phyloP scores from a whole-genome alignment of 306 rosid genomes.

The Notholithocarpus densiflorus region DNA sequence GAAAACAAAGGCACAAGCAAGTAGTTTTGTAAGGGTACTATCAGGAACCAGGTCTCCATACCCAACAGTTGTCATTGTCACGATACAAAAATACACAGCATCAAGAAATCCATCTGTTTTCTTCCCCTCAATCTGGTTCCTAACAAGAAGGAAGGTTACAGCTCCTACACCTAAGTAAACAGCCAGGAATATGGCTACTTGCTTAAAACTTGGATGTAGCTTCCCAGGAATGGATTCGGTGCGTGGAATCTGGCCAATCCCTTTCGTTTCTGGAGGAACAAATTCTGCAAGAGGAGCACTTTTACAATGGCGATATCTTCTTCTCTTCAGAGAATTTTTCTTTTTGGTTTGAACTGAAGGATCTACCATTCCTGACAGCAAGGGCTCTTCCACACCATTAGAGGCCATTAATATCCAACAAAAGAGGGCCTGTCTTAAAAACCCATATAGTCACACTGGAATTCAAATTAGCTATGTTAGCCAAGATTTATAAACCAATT shows the following conservation, averaged over 20 bases:
- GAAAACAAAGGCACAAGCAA: constrained; percentile 11
- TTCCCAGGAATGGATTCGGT: neutral
- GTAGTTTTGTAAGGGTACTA: neutral
- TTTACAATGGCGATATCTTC: constrained; percentile 46
- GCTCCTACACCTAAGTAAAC: neutral
- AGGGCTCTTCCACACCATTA: constrained; percentile 37
- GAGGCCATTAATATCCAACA: constrained; percentile 44
- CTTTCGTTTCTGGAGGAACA: neutral
- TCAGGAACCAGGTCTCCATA: constrained; percentile 9
- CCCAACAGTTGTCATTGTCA: constrained; percentile 4
- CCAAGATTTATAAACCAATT: neutral
- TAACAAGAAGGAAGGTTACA: neutral
- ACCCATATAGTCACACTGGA: constrained; percentile 13
- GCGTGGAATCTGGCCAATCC: neutral
- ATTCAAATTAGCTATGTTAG: constrained; percentile 12
- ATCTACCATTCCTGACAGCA: constrained; percentile 29
- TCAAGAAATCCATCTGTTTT: neutral
- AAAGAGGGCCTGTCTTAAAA: constrained; percentile 5
- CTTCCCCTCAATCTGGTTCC: neutral
- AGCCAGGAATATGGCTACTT: neutral
- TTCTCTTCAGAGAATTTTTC: constrained; percentile 23
- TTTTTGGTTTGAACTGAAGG: constrained; percentile 18
- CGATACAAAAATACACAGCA: constrained; percentile 4
- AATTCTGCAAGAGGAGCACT: constrained; percentile 52
- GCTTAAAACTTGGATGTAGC: neutral